Conservation (phyloP, 202 grass and related monocot species). For the Panicum virgatum region DNA sequence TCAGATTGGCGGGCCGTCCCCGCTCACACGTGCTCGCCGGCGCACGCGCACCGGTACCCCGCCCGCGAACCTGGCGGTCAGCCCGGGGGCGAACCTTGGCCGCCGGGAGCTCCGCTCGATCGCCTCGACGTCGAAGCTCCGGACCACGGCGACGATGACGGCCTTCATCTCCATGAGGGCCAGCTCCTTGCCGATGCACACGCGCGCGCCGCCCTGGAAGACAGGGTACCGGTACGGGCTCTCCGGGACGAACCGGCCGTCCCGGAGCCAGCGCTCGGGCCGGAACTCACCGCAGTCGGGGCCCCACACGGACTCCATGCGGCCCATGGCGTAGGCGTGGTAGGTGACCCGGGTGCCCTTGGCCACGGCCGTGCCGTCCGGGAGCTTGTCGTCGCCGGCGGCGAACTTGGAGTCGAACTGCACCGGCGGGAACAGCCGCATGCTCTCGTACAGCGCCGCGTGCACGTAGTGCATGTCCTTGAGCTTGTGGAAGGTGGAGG, state of each 20-base stretch:
- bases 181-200: conserved; percentile 81
- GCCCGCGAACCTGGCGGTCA: conserved; percentile 74
- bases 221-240: conserved; percentile 80
- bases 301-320: conserved; percentile 83
- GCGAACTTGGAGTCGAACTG: conserved; percentile 97
- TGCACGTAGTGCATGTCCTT: conserved; percentile 85
- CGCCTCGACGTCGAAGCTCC: conserved; percentile 60
- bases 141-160: conserved; percentile 62
- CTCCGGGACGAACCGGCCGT: conserved; percentile 61
- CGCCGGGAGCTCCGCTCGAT: conserved; percentile 30
- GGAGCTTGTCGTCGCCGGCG: conserved; percentile 65
- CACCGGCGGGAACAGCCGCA: conserved; percentile 86
- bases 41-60: conserved; percentile 65
- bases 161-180: conserved; percentile 89
- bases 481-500: conserved; percentile 44
- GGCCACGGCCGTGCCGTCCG: conserved; percentile 63
- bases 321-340: conserved; percentile 89
- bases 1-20: conserved; percentile 28
- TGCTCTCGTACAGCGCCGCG: conserved; percentile 83
- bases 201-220: conserved; percentile 74
- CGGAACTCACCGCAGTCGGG: conserved; percentile 68
- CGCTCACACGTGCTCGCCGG: conserved; percentile 41
- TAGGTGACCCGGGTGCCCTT: conserved; percentile 79
- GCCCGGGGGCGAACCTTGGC: conserved; percentile 75
- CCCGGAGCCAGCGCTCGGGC: conserved; percentile 70